Conservation (phyloP, 192 early-diverging fungal genomes). For the Gonapodya sp. region DNA sequence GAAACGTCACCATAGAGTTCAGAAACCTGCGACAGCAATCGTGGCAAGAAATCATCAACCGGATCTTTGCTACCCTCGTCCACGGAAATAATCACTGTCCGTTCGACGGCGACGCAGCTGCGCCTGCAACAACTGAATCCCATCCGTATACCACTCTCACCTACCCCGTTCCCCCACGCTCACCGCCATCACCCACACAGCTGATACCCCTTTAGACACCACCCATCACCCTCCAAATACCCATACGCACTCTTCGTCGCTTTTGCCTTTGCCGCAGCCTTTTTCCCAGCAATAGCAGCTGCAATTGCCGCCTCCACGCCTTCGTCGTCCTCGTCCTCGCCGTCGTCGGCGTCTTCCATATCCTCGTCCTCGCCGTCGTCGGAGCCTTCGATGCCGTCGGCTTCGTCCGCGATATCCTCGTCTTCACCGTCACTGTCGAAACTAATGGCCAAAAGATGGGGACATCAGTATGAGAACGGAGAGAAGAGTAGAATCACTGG, state of each 20-base stretch:
- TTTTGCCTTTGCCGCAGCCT: neutral
- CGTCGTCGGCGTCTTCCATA: constrained; percentile 18
- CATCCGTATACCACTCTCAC: too few relatives aligned
- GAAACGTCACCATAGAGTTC: too few relatives aligned
- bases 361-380: constrained; percentile 29
- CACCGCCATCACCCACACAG: neutral
- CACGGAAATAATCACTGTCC: too few relatives aligned
- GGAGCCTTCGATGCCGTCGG: constrained; percentile 22
- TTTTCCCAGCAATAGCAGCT: neutral
- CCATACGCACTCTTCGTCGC: neutral
- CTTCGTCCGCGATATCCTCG: constrained; percentile 26
- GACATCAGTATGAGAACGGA: constrained; percentile 34
- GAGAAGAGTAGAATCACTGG: too few relatives aligned
- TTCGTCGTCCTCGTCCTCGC: neutral
- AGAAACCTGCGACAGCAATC: too few relatives aligned
- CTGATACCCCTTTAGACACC: neutral
- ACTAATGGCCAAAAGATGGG: constrained; percentile 36
- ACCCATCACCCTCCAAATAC: neutral
- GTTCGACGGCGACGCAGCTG: too few relatives aligned
- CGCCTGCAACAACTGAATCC: too few relatives aligned
- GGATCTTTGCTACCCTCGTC: too few relatives aligned
- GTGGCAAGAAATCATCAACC: too few relatives aligned
- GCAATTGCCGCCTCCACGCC: neutral
- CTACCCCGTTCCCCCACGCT: too few relatives aligned
- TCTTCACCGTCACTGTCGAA: constrained; percentile 38